These are phyloP conservation scores for Daldinia eschscholtzii DNA, from an alignment of 2,329 filamentous ascomycete genomes.

Conservation along the genomic window DNA sequence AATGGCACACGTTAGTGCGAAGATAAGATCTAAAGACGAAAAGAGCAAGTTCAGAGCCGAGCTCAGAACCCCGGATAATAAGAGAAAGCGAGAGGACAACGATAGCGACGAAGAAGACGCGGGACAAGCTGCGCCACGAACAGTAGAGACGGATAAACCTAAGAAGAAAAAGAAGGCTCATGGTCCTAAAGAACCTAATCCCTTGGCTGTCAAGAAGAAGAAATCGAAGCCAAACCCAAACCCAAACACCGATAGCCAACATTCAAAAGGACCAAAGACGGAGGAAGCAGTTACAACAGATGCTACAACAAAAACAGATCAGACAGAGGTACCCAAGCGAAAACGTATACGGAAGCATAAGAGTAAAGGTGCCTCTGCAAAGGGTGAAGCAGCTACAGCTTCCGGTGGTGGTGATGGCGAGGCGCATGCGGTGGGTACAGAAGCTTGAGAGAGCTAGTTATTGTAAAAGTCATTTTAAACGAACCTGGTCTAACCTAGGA, in stretches of 20 bases:
- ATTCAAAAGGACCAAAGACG: conserved; percentile 27
- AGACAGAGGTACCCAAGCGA: conserved; percentile 41
- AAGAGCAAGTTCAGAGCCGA: conserved; percentile 79
- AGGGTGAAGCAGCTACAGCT: conserved; percentile 15
- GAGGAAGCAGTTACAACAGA: conserved; percentile 26
- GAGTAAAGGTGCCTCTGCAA: conserved; percentile 29
- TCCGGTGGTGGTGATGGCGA: conserved; percentile 16
- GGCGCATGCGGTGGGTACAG: conserved; percentile 14
- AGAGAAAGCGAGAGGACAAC: conserved; percentile 63
- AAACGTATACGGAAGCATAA: conserved; percentile 50
- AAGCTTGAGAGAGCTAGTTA: conserved; percentile 29
- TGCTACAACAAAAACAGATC: conserved; percentile 18
- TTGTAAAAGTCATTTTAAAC: not conserved
- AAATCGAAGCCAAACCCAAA: conserved; percentile 54
- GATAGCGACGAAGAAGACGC: conserved; percentile 52
- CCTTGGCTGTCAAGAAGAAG: conserved; percentile 79
- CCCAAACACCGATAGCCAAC: conserved; percentile 41
- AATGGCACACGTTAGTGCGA: conserved; percentile 76
- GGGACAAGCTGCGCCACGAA: conserved; percentile 45
- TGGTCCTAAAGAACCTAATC: conserved; percentile 78
- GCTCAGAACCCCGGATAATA: conserved; percentile 66
- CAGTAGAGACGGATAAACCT: conserved; percentile 39
- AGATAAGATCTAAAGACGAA: conserved; percentile 76
- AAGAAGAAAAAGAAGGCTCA: conserved; percentile 69
- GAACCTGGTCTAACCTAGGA: conserved; percentile 14